Base-by-base conservation (phyloP, 192 early-diverging fungal species). In the Mortierella claussenii region DNA sequence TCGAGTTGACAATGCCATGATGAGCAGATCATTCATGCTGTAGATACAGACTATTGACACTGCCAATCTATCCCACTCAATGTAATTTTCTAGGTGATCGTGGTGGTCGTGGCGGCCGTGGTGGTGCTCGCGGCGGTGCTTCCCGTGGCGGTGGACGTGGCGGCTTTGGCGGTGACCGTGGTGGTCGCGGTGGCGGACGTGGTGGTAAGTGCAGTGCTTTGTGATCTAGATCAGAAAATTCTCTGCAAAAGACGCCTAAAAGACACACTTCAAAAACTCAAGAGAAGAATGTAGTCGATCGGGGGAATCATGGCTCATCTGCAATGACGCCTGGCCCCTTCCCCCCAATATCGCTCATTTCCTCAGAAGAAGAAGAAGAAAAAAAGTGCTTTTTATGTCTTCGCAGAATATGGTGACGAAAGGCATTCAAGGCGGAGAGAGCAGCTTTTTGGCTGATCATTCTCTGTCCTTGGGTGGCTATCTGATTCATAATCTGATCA, bases 71-170 rank as follows among this genome's bases (percentile, higher is more conserved):
- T n/a, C n/a, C n/a, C n/a, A n/a, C n/a, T n/a, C n/a, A n/a, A n/a
- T n/a, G n/a, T n/a, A n/a, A n/a, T 40, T 40, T 13, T 10, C 37
- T 67, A 81, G 81, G 80, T 79, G 82, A 80, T 64, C 78, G 76
- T 53, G 76, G 80, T 60, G 69, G 67, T 27, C 65, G 80, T 68
- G 68, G 70, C 23, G 55, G 65, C 23, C 62, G 62, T 65, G 64
- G 84, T 37, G 82, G 80, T 36, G 66, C 54, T 47, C 61, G 71
- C 31, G 80, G 82, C 40, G 82, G 83, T 66, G 76, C 55, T 45
- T 69, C 79, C 26, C 59, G 71, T 44, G 68, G 84, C 40, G 85
- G 80, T 18, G 82, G 75, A 42, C 80, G 82, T 75, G 80, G 82
- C 47, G 68, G 79, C 9, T 66, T 80, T 51, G 63, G 83, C 24